Evolutionary conservation across 208 protist species (phyloP), one percentile per base, ranked within the genome.

Genomic region (Angomonas ambiguus): DNA sequence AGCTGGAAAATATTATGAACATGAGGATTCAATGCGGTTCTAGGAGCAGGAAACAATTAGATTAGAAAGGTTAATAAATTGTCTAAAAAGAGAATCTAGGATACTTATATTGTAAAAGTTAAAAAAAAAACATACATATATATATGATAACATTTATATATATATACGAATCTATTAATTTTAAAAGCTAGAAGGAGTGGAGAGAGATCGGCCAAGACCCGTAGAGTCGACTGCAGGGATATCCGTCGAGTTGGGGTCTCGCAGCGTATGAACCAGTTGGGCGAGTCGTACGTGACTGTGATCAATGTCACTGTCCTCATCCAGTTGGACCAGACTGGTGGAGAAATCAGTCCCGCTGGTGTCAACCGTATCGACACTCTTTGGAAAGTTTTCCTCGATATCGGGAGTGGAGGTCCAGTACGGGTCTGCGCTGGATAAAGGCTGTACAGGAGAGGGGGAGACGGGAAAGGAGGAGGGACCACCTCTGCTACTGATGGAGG

Each of bases 281-380:
- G 45, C 45, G 10, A 53, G 20, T 5, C 45, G 45, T 3, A 27
- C 18, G 20, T 53, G 45, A n/a, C 45, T 53, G 20, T 27, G 45
- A 31, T 61, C 56, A 2, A 38, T 25, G 11, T 59, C 53, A 42
- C 34, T 38, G 56, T 61, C 56, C 31, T 63, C 58, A n/a, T 63
- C 58, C 20, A 63, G 42, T 38, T 49, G 58, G 2, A 63, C 31
- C 10, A 63, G 34, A 51, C 31, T 63, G 20, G 58, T 63, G 28
- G 58, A 63, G 34, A 63, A 63, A 18, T 63, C 58, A 3, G 58
- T 53, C 18, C 45, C 45, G 45, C 45, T 53, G 45, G 45, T 63
- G 16, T 63, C 58, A 10, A 24, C 58, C 20, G 3, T 51, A 4
- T 59, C 30, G 22, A 31, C 13, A 5, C 6, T 4, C 20, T 53